Percentiles rank a stretch among this genome's conserved stretches.
These are phyloP conservation scores for Escovopsis sp. DNA, from an alignment of 2,329 filamentous ascomycete genomes.

Conservation along the genomic window DNA sequence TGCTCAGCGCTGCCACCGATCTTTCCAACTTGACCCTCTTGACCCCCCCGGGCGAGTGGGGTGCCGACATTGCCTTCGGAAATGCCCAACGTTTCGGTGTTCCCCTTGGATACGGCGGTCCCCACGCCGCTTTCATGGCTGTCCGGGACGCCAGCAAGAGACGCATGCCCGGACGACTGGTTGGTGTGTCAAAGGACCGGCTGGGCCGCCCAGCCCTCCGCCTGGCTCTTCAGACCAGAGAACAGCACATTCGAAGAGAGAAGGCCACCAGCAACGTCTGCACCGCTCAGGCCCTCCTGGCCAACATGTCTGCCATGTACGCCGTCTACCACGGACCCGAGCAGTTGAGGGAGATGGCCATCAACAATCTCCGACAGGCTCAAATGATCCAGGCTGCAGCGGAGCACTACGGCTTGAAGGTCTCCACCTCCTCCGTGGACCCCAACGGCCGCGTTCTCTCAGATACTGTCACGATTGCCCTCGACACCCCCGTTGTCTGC, in stretches of 20 bases:
- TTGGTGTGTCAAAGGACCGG: conserved; percentile 85
- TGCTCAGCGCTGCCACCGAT: conserved; percentile 81
- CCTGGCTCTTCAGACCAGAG: conserved; percentile 77
- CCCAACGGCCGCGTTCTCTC: conserved; percentile 49
- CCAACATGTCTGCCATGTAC: conserved; percentile 94
- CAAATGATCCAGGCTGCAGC: conserved; percentile 54
- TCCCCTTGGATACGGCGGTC: conserved; percentile 80
- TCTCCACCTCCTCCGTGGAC: conserved; percentile 41
- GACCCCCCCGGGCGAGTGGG: conserved; percentile 84
- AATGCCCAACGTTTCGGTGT: conserved; percentile 86
- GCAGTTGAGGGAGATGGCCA: conserved; percentile 70
- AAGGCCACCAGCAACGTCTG: conserved; percentile 98
- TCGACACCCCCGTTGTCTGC: conserved; percentile 10
- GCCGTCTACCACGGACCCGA: conserved; percentile 84
- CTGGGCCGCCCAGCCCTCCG: conserved; percentile 69
- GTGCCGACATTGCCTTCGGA: conserved; percentile 88
- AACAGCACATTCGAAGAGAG: conserved; percentile 91
- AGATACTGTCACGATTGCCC: conserved; percentile 63
- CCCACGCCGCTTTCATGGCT: conserved; percentile 94
- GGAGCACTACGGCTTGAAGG: conserved; percentile 46
- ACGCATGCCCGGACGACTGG: conserved; percentile 80
- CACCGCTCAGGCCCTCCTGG: conserved; percentile 83
- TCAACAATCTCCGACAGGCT: conserved; percentile 58
- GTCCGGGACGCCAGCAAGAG: conserved; percentile 84
- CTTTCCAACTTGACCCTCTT: conserved; percentile 75